Conservation (phyloP, 768 basidiomycete genomes). For the Boletus rex-veris region DNA sequence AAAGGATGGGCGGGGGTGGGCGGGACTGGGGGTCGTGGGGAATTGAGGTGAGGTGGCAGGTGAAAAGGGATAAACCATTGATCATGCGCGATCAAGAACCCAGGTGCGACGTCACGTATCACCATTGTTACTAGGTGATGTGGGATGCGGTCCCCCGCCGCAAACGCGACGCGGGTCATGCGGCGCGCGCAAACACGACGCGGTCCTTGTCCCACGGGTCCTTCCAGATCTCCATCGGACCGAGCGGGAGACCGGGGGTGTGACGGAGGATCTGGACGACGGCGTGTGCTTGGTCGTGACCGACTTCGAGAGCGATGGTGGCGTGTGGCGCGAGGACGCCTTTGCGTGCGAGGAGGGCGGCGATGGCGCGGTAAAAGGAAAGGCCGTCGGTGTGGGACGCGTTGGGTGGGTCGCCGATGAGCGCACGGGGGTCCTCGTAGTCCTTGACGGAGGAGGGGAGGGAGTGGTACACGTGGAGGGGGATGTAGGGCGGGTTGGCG, state of each 20-base stretch:
- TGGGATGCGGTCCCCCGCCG: not conserved
- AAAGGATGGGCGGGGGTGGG: slow-evolving; percentile 1
- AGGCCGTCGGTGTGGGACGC: slow-evolving; percentile 46
- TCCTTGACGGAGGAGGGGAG: slow-evolving; percentile 68
- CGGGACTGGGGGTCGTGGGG: not conserved
- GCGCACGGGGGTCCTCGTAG: slow-evolving; percentile 79
- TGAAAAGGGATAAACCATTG: slow-evolving; percentile 3
- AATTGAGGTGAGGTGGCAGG: slow-evolving; percentile 15
- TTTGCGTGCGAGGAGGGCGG: slow-evolving; percentile 49
- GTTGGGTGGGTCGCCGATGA: slow-evolving; percentile 65
- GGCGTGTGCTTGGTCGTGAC: slow-evolving; percentile 61
- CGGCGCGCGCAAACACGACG: slow-evolving; percentile 56
- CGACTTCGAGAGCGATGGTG: slow-evolving; percentile 76
- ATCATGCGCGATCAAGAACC: not conserved
- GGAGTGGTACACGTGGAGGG: slow-evolving; percentile 55
- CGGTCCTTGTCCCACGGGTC: slow-evolving; percentile 80
- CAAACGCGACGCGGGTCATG: slow-evolving; percentile 21
- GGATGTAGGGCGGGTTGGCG: slow-evolving; percentile 86
- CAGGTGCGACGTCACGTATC: not conserved
- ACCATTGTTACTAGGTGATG: slow-evolving; percentile 17
- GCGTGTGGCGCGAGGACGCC: slow-evolving; percentile 52
- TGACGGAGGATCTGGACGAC: slow-evolving; percentile 57
- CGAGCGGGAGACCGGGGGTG: slow-evolving; percentile 40
- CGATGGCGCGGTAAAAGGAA: slow-evolving; percentile 71
- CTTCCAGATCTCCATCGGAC: slow-evolving; percentile 60